Evolutionary conservation across 2,329 filamentous ascomycete species (phyloP).

Genomic region (Fonsecaea pugnacius): DNA sequence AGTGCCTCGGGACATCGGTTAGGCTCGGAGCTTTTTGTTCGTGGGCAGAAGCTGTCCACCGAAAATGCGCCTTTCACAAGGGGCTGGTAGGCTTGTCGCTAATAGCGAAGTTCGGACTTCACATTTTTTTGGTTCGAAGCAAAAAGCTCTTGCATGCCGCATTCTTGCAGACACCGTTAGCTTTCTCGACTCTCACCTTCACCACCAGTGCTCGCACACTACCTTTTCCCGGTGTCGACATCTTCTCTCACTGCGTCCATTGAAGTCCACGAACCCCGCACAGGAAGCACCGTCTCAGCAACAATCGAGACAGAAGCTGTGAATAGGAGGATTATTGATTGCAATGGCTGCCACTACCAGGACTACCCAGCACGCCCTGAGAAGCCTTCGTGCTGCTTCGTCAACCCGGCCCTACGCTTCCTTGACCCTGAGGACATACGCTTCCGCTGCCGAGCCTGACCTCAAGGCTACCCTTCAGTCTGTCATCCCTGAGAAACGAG

Average conservation of each 20-base stretch:
- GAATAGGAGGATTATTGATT: not conserved
- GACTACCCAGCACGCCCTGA: slow-evolving; percentile 33
- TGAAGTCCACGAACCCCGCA: slow-evolving; percentile 11
- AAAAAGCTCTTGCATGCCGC: not conserved
- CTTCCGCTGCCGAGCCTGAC: slow-evolving; percentile 78
- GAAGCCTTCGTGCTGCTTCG: slow-evolving; percentile 28
- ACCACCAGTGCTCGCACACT: not conserved
- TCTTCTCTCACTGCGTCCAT: not conserved
- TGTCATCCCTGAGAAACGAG: slow-evolving; percentile 87
- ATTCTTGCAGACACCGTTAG: not conserved
- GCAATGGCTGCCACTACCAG: slow-evolving; percentile 35
- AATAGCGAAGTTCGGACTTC: not conserved
- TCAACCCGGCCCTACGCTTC: slow-evolving; percentile 28
- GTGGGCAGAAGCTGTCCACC: slow-evolving; percentile 3
- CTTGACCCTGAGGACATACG: slow-evolving; percentile 61
- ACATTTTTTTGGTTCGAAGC: slow-evolving; percentile 7
- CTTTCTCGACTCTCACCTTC: not conserved
- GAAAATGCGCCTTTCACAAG: slow-evolving; percentile 16
- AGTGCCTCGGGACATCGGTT: slow-evolving; percentile 19
- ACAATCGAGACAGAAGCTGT: not conserved
- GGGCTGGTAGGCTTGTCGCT: not conserved
- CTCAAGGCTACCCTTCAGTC: slow-evolving; percentile 85
- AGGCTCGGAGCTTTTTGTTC: slow-evolving; percentile 6
- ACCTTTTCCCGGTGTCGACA: not conserved
- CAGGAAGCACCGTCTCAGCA: not conserved